phyloP scores from a whole-genome alignment of 768 basidiomycete genomes.

The Rhodosporidiobolus odoratus region DNA sequence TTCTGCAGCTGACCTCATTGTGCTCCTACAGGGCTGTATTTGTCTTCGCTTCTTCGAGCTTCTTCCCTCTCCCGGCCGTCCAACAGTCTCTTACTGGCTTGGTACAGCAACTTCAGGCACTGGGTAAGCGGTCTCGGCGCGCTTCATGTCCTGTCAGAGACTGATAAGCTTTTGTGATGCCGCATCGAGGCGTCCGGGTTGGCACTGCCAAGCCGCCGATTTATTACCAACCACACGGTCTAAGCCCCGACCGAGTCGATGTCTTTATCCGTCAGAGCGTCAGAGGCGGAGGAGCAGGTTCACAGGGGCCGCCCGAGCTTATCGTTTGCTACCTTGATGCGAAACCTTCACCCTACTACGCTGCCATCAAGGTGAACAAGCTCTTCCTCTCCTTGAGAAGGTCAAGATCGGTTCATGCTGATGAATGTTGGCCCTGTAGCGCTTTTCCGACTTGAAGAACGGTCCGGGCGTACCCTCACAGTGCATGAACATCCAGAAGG shows the following conservation, averaged over 20 bases:
- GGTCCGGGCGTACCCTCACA: constrained; percentile 11
- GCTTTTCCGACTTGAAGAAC: no score
- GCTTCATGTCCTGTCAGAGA: no score
- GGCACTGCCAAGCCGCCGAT: background rate
- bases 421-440: no score
- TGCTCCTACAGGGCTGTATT: constrained; percentile 6
- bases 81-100: background rate
- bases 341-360: constrained; percentile 10
- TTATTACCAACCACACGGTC: background rate
- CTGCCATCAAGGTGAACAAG: constrained; percentile 12
- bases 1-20: background rate
- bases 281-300: background rate
- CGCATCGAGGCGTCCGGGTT: background rate
- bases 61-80: no score
- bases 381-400: background rate
- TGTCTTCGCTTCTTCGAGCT: background rate
- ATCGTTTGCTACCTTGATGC: constrained; percentile 15
- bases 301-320: constrained; percentile 8
- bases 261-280: constrained; percentile 8
- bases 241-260: background rate
- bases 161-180: no score
- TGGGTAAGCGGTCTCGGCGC: background rate
- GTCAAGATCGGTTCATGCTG: no score
- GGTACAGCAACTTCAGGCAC: background rate
- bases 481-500: constrained; percentile 8